These are phyloP conservation scores for Penicillium brasilianum DNA, from an alignment of 2,329 filamentous ascomycete species.

Conservation along the genomic window DNA sequence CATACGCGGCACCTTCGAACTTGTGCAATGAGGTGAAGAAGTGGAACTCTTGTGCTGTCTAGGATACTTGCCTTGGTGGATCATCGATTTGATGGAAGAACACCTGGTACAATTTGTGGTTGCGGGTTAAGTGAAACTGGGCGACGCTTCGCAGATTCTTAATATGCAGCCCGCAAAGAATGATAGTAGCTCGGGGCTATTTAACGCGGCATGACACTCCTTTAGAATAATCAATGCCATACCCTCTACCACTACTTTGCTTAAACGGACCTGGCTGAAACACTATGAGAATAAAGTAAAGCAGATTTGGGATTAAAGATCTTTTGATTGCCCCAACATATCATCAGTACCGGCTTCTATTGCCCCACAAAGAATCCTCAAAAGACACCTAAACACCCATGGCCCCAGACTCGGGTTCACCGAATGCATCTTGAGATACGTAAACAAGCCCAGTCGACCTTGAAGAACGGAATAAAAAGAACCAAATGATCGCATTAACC, in stretches of 20 bases:
- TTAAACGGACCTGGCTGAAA: neutral
- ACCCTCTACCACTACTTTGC: neutral
- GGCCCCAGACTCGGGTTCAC: constrained; percentile 26
- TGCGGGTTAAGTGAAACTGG: neutral
- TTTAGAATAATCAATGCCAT: constrained; percentile 8
- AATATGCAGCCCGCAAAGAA: neutral
- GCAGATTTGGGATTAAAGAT: constrained; percentile 20
- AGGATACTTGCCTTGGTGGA: neutral
- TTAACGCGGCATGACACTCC: constrained; percentile 10
- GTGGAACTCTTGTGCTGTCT: constrained; percentile 37
- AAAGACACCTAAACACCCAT: constrained; percentile 32
- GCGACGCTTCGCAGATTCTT: neutral
- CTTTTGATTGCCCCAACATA: constrained; percentile 26
- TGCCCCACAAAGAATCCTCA: constrained; percentile 11
- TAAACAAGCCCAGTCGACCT: constrained; percentile 20
- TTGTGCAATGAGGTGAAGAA: constrained; percentile 45
- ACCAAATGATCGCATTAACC: constrained; percentile 31
- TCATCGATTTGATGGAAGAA: neutral
- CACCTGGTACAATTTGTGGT: neutral
- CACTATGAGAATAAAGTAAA: neutral
- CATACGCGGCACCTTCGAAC: constrained; percentile 34
- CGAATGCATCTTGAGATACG: constrained; percentile 29
- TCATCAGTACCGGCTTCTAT: constrained; percentile 21
- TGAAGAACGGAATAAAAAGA: constrained; percentile 8
- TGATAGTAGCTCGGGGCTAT: neutral